A percentile compares a stretch with the other conserved stretches of the same genome.
Conservation (phyloP, 768 basidiomycete genomes). For the Pleurotus djamor region DNA sequence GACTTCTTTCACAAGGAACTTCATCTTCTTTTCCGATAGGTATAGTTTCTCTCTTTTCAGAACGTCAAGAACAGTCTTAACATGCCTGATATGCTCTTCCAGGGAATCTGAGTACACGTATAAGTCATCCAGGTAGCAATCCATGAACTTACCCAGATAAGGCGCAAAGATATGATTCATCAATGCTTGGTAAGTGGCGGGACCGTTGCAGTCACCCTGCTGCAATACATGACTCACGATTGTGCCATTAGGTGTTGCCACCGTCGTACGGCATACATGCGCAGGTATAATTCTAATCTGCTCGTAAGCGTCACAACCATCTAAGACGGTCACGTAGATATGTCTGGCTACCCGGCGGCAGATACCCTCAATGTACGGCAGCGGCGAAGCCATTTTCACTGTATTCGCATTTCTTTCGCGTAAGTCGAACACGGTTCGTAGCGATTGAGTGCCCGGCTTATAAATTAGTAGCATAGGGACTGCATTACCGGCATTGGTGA, state of each 20-base stretch:
- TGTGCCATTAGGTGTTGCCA: conserved; percentile 27
- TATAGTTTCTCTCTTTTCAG: conserved; percentile 23
- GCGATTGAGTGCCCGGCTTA: conserved; percentile 21
- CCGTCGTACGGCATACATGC: conserved; percentile 17
- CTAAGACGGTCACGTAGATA: conserved; percentile 27
- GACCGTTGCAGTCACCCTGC: conserved; percentile 25
- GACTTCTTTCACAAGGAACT: conserved; percentile 11
- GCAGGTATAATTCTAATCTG: conserved; percentile 25
- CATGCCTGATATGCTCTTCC: conserved; percentile 27
- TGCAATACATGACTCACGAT: conserved; percentile 26
- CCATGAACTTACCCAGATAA: conserved; percentile 22
- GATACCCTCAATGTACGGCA: conserved; percentile 40
- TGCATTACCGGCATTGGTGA: conserved; percentile 1
- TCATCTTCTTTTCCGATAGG: conserved; percentile 23
- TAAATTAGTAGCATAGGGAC: conserved; percentile 17
- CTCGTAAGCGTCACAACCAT: conserved; percentile 38
- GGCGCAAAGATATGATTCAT: conserved; percentile 30
- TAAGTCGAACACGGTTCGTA: conserved; percentile 34
- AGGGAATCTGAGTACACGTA: conserved; percentile 29
- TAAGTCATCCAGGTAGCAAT: conserved; percentile 32
- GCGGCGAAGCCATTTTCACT: conserved; percentile 26
- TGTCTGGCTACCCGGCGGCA: conserved; percentile 23
- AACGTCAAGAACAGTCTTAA: conserved; percentile 21
- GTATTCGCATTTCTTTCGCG: conserved; percentile 37
- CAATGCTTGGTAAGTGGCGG: conserved; percentile 33